Percentiles rank a stretch among this genome's conserved stretches.
These are phyloP conservation scores for Hanseniaspora taiwanica DNA, from an alignment of 805 yeast species.

Conservation along the genomic window DNA sequence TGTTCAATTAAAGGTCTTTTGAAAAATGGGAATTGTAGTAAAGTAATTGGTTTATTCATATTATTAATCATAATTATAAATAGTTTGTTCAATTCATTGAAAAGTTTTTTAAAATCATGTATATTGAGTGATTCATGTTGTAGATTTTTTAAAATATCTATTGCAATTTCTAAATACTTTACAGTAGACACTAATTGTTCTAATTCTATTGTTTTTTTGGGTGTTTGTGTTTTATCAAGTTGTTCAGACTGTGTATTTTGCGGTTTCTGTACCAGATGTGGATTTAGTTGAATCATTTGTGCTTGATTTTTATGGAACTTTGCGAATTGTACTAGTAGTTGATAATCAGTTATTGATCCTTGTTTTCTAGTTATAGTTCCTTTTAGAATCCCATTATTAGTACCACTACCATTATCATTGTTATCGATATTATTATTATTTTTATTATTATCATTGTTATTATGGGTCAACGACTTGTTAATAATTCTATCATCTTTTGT, in stretches of 20 bases:
- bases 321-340: slow-evolving; percentile 26
- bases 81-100: slow-evolving; percentile 11
- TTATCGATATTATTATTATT: background rate
- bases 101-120: slow-evolving; percentile 14
- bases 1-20: background rate
- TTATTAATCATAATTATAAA: slow-evolving; percentile 14
- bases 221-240: no score
- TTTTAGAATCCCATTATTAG: slow-evolving; percentile 24
- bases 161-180: slow-evolving; percentile 11
- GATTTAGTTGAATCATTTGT: slow-evolving; percentile 25
- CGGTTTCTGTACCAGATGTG: no score
- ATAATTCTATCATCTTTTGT: background rate
- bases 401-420: slow-evolving; percentile 10
- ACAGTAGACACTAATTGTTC: slow-evolving; percentile 23
- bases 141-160: slow-evolving; percentile 29
- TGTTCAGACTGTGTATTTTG: no score
- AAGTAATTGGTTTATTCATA: slow-evolving; percentile 40
- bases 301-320: slow-evolving; percentile 24
- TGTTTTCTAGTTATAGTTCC: slow-evolving; percentile 50
- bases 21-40: slow-evolving; percentile 39
- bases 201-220: no score
- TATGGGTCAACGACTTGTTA: no score
- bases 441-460: no score
- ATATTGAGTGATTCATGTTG: slow-evolving; percentile 28
- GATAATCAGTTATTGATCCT: slow-evolving; percentile 36